Base-by-base conservation (phyloP, 768 basidiomycete genomes). In the Chlorophyllum brunneum region DNA sequence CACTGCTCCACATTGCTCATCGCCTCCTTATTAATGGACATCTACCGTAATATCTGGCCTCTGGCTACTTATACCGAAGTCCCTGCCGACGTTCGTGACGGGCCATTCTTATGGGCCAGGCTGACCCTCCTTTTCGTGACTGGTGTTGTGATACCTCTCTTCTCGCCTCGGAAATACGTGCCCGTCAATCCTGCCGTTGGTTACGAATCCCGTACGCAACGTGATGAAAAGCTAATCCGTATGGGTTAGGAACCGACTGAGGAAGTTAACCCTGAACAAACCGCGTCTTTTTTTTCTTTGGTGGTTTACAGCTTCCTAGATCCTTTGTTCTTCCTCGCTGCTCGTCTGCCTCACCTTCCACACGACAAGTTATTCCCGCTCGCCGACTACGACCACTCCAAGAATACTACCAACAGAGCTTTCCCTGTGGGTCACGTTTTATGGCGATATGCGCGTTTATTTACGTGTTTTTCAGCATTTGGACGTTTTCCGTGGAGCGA, bases 331-430 rank as follows among this genome's bases (percentile, higher is more conserved):
- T 70, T 73, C 48, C 58, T 67, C 30, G 80, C 77, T 3, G 73
- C 74, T 55, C 67, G 70, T 11, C 58, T 75, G n/a, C 63, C 72
- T 4, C 80, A 79, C 61, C 63, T 85, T 0, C 61, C 78, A 0
- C 67, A 71, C 36, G 81, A 85, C 40, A 63, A 80, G 47, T 64
- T 86, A 23, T 83, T 83, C 11, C 80, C 80, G 2, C 73, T 88
- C 68, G 80, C 82, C 2, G 85, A 88, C 54, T 80, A 79, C 50
- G 86, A 88, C 55, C 48, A 63, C 50, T 65, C 67, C 2, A 44
- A 61, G 18, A 50, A 63, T 45, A 48, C 70, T 9, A 67, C 59
- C 31, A 60, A 48, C 16, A 61, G 46, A 15, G 58, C 56, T 40
- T 71, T 66, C 52, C 56, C 61, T 48, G 66, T 62, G 54, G 51